phyloP scores from a whole-genome alignment of 257 asterid genomes.

The Forsythia viridissima region DNA sequence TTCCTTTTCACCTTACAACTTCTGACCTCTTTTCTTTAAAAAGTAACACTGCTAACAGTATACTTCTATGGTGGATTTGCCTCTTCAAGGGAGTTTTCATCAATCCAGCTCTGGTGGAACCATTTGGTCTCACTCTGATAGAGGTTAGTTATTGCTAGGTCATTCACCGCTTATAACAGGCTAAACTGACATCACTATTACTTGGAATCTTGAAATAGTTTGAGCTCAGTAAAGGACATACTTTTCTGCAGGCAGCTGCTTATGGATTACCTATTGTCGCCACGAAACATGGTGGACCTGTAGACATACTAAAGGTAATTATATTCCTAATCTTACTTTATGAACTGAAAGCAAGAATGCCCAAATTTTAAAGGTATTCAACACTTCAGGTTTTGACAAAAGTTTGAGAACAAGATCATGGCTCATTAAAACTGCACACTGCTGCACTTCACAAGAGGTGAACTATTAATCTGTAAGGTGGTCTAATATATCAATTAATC shows the following conservation, averaged over 20 bases:
- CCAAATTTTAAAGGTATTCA: not conserved
- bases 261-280: conserved; percentile 72
- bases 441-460: conserved; percentile 1
- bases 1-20: not conserved
- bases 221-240: conserved; percentile 4
- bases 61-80: conserved; percentile 26
- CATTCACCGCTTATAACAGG: not conserved
- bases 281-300: conserved; percentile 73
- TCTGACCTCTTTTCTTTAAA: not conserved
- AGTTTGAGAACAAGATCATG: conserved; percentile 11
- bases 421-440: conserved; percentile 1
- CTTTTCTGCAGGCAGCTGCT: conserved; percentile 63
- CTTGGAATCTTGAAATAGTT: conserved; percentile 13
- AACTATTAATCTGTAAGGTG: not conserved
- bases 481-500: conserved; percentile 16
- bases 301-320: conserved; percentile 63
- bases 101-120: conserved; percentile 76
- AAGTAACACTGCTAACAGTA: conserved; percentile 24
- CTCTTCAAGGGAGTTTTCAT: conserved; percentile 66
- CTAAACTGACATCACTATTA: not conserved
- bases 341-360: conserved; percentile 10
- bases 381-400: conserved; percentile 5
- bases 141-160: conserved; percentile 47
- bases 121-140: conserved; percentile 72
- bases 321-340: not conserved